Evolutionary conservation across 306 rosid genomes (phyloP), one percentile per base, ranked within the genome.

Genomic region (Crataegus laevigata): DNA sequence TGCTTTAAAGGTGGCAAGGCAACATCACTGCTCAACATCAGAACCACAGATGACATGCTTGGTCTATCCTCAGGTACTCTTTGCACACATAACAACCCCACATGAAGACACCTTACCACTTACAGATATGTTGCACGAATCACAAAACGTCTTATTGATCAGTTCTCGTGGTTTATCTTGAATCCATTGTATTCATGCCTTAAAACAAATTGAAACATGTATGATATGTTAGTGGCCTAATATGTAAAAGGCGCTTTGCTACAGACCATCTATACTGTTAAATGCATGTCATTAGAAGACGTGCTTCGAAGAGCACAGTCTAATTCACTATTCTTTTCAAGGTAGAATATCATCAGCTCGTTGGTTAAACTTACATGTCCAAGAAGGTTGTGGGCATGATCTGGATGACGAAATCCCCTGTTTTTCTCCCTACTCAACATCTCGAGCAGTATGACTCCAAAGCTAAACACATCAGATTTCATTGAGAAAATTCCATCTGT

Each of bases 391-490:
- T 32, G 45, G n/a, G 38, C 15, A 11, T 72, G 76, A 22, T 72
- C 66, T 13, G 55, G 64, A 6, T 70, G 63, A 19, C 2, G 21
- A 51, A 70, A 70, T 70, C 74, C 74, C 47, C 30, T 70, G 63
- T 79, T 83, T 42, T 73, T 76, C 25, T 60, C 32, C 32, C 83
- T 79, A 45, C 79, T 78, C 40, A 85, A 55, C 17, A 82, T 75
- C 54, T 85, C 84, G 38, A 34, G 38, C 8, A 34, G 8, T 34
- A 6, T 6, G 38, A 34, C 38, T 34, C 38, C 38, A 34, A 34
- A 34, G 38, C 38, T 34, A 34, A 34, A 34, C 8, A 6, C 38
- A 34, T 34, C 36, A 34, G 2, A 34, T 6, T 34, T 34, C 8
- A 34, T 34, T 1, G 2, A 34, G 0, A 34, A 34, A 34, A 34